Conservation (phyloP, 2,329 filamentous ascomycete genomes). For the Nemania sp. region DNA sequence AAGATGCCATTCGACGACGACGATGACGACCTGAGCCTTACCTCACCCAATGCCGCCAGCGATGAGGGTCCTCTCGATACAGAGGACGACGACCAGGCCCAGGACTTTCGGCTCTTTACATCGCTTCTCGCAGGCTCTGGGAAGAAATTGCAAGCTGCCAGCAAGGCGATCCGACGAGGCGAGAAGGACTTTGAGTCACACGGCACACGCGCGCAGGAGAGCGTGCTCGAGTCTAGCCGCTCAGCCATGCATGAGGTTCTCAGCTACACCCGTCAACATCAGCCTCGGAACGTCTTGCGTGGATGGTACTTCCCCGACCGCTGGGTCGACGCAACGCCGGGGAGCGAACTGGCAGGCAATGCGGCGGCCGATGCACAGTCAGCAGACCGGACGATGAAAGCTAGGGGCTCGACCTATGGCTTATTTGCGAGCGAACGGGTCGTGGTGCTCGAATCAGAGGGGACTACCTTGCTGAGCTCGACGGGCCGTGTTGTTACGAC, state of each 20-base stretch:
- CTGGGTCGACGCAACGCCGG: conserved; percentile 44
- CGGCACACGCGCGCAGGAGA: conserved; percentile 79
- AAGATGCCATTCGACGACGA: conserved; percentile 38
- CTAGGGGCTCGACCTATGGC: conserved; percentile 39
- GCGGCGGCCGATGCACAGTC: conserved; percentile 24
- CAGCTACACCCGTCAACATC: conserved; percentile 73
- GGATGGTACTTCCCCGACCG: conserved; percentile 74
- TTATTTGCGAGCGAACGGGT: conserved; percentile 51
- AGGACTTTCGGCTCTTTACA: conserved; percentile 79
- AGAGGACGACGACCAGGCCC: conserved; percentile 44
- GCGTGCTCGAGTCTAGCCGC: conserved; percentile 77
- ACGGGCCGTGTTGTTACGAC: conserved; percentile 68
- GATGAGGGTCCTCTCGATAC: conserved; percentile 28
- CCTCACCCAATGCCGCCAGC: conserved; percentile 22
- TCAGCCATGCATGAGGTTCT: conserved; percentile 88
- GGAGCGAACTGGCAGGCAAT: conserved; percentile 23
- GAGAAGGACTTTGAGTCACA: conserved; percentile 98
- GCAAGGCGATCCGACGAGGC: conserved; percentile 79
- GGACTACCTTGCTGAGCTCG: conserved; percentile 72
- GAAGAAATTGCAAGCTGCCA: conserved; percentile 40
- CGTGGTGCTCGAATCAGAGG: conserved; percentile 70
- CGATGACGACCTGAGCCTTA: conserved; percentile 31
- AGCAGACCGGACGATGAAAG: conserved; percentile 28
- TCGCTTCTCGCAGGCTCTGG: conserved; percentile 49
- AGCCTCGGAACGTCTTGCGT: conserved; percentile 64